phyloP scores from a whole-genome alignment of 345 rosid species.

The Moricandia arvensis region DNA sequence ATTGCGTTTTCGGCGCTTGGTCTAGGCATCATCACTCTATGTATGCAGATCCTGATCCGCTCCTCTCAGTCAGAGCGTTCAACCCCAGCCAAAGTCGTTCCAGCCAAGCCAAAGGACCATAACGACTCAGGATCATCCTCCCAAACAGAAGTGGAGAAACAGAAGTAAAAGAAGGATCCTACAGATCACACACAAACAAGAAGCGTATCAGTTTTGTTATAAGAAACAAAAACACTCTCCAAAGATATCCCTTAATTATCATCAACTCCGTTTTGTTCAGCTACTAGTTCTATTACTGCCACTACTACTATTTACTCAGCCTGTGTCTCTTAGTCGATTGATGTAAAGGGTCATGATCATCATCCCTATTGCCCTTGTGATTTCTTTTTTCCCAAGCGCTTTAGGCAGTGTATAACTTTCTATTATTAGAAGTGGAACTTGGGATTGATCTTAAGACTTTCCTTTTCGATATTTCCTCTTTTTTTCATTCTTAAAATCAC shows the following conservation, averaged over 20 bases:
- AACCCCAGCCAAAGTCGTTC: conserved; percentile 69
- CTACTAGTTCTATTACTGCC: not conserved
- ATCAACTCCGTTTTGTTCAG: conserved; percentile 24
- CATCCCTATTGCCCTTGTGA: no score
- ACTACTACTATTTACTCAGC: not conserved
- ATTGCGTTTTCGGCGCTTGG: conserved; percentile 48
- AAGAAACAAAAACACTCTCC: not conserved
- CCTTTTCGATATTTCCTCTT: not conserved
- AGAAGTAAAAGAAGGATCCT: conserved; percentile 31
- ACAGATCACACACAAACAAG: conserved; percentile 23
- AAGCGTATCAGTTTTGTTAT: conserved; percentile 32
- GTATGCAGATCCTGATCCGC: conserved; percentile 79
- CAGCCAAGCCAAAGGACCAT: conserved; percentile 49
- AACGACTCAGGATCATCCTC: conserved; percentile 33
- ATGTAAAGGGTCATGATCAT: no score
- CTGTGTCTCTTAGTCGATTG: not conserved
- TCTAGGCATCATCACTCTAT: conserved; percentile 58
- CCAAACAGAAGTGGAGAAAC: conserved; percentile 39
- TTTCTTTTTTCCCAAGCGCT: conserved; percentile 5
- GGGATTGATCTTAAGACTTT: conserved; percentile 7
- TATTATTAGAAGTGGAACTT: conserved; percentile 19
- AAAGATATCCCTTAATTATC: conserved; percentile 19
- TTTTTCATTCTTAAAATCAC: not conserved
- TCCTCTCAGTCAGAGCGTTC: conserved; percentile 89
- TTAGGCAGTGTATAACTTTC: conserved; percentile 31